Base-by-base conservation (phyloP, 495 filamentous ascomycete genomes). In the Podospora fimiseda region DNA sequence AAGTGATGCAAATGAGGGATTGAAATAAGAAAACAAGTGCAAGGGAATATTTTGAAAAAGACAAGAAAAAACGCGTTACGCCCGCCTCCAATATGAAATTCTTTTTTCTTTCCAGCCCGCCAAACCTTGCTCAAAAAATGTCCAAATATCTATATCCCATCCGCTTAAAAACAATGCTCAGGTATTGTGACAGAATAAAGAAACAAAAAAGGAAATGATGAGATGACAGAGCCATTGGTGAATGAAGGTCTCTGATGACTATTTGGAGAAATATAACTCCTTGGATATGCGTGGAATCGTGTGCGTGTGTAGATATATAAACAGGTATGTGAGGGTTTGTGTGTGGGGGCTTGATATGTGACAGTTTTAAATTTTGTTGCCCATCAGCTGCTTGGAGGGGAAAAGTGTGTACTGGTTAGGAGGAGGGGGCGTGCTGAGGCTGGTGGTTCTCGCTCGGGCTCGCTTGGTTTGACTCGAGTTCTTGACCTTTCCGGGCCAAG, bases 401-500 rank as follows among this genome's bases (percentile, higher is more conserved):
- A 72, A 72, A 16, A 72, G 53, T 11, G 62, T 64, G 59, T 73
- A 75, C 64, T 72, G 69, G 55, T 67, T 62, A 49, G 68, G 65
- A 40, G 70, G 65, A 44, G 61, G 65, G 43, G 67, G 61, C 24
- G 68, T 70, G 68, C 62, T 70, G 45, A 69, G 62, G 53, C 64
- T 68, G 46, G 65, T 63, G 7, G 68, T 70, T 48, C 66, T 53
- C 2, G 66, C 54, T 14, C 68, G 65, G 2, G 60, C 58, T 23
- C 67, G 57, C 16, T 60, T 56, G 3, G 56, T 45, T 22, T 55
- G 58, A 16, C 59, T 51, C 3, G 60, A 57, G 21, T 60, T 57
- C 58, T 64, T 66, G 27, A 57, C 45, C 49, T 59, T 65, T 19
- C 36, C 47, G 22, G 60, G 47, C 21, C 48, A 36, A 13, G 49